phyloP scores from a whole-genome alignment of 1,284 basidiomycete species.

The Neonothopanus nambi region DNA sequence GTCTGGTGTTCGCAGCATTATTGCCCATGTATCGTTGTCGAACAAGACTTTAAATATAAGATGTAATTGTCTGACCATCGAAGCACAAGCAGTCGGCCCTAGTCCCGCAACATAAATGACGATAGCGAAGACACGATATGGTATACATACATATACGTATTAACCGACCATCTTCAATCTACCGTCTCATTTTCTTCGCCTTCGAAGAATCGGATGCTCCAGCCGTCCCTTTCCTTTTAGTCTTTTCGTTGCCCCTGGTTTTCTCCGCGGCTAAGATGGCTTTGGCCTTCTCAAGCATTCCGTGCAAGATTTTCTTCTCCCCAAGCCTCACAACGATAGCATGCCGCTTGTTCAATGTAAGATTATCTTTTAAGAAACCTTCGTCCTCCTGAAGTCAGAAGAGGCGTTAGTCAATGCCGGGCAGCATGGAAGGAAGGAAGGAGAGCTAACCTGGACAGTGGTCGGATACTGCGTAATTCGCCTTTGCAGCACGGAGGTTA shows the following conservation, averaged over 20 bases:
- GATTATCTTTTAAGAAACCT: slow-evolving; percentile 35
- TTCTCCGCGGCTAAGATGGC: neutral
- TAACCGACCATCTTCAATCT: too few species aligned
- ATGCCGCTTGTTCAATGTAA: slow-evolving; percentile 50
- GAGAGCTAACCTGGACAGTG: slow-evolving; percentile 49
- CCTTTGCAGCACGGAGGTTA: slow-evolving; percentile 49
- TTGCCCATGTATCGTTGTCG: too few species aligned
- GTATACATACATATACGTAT: too few species aligned
- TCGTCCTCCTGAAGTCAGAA: slow-evolving; percentile 48
- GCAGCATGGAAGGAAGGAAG: neutral
- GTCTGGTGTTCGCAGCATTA: too few species aligned
- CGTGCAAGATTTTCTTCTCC: slow-evolving; percentile 72
- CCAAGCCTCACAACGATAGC: slow-evolving; percentile 78
- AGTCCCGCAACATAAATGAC: too few species aligned
- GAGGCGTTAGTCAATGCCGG: neutral
- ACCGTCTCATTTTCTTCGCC: too few species aligned
- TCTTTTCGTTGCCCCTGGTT: neutral
- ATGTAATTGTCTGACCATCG: too few species aligned
- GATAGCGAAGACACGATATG: too few species aligned
- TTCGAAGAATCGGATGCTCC: too few species aligned
- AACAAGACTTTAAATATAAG: too few species aligned
- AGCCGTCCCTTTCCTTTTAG: slow-evolving; percentile 8
- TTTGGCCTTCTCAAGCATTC: slow-evolving; percentile 32
- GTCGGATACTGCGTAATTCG: slow-evolving; percentile 61
- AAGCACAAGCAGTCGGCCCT: too few species aligned